Base-by-base conservation (phyloP, 345 rosid genomes). In the Odontarrhena argentea region DNA sequence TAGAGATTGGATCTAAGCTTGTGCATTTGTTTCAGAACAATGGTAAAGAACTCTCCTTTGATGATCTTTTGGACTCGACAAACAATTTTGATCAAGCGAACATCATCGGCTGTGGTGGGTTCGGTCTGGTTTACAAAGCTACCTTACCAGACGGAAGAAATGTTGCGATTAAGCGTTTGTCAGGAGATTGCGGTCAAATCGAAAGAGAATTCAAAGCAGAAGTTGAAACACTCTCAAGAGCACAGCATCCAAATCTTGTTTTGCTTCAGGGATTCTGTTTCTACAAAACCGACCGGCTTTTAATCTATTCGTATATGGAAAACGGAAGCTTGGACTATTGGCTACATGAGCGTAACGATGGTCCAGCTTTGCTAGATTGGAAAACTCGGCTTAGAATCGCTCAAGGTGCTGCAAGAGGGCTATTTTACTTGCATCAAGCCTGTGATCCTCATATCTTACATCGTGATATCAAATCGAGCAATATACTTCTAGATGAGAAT, bases 281-380 rank as follows among this genome's bases (percentile, higher is more conserved):
- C 70, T 77, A 84, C 57, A 74, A 48, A 51, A 80, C 66, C 11
- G 87, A 75, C 56, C 65, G 88, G 74, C 83, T 91, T 68, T 78
- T 91, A 35, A 91, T 91, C 73, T 91, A 91, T 58, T 91, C 97
- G 3, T 91, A 75, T 77, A 91, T 91, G 96, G 96, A 85, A 70
- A 91, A 91, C 54, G 79, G 96, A 56, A 91, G 97, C 80, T 82
- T 91, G 77, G 97, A 91, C 72, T 91, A 86, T 52, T 91, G 97
- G 97, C 67, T 91, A 51, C 97, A 91, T 61, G 96, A 91, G 68
- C 85, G 83, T 25, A 55, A 63, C 3, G 96, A 91, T 34, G 97
- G 97, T 38, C 85, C 91, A 22, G 71, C 87, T 36, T 51, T 47
- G 0, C 63, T 91, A 2, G 82, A 79, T 7, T 91, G 97, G 97